Percentiles rank a stretch among this genome's conserved stretches.
These are phyloP conservation scores for Amanita fuliginea DNA, from an alignment of 768 basidiomycete genomes.

Conservation along the genomic window DNA sequence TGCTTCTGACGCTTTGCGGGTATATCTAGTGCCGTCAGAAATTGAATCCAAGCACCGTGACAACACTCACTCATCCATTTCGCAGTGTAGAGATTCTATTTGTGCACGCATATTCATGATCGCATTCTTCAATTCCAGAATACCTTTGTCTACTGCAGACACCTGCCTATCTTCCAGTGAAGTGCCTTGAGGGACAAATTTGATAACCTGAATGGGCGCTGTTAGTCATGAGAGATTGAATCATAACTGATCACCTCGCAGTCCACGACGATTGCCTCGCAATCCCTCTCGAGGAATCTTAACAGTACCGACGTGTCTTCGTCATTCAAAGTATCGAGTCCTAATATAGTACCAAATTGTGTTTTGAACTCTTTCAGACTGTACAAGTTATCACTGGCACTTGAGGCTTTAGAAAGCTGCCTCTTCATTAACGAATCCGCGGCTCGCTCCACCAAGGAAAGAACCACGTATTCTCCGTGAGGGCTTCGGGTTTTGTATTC, in stretches of 20 bases:
- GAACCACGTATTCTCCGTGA: conserved; percentile 54
- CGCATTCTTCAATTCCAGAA: conserved; percentile 70
- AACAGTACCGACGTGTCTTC: conserved; percentile 66
- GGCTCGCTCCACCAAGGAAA: conserved; percentile 53
- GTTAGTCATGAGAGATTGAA: background rate
- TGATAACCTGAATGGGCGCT: conserved; percentile 51
- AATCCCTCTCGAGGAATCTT: conserved; percentile 74
- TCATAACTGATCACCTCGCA: conserved; percentile 41
- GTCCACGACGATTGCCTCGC: conserved; percentile 47
- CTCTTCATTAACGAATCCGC: conserved; percentile 44
- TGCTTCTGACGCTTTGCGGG: conserved; percentile 51
- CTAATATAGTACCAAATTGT: conserved; percentile 37
- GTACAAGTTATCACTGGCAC: conserved; percentile 53
- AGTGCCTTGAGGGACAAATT: conserved; percentile 45
- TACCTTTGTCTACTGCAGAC: conserved; percentile 71
- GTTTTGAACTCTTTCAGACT: conserved; percentile 47
- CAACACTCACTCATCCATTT: conserved; percentile 57
- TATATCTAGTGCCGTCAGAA: conserved; percentile 38
- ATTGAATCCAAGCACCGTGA: background rate
- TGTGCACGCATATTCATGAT: conserved; percentile 58
- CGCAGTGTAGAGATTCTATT: conserved; percentile 53
- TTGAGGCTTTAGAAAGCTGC: conserved; percentile 29
- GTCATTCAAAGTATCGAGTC: conserved; percentile 27
- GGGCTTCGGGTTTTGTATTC: conserved; percentile 14
- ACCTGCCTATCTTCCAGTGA: conserved; percentile 33